Evolutionary conservation across 2,329 filamentous ascomycete species (phyloP), one percentile per base, ranked within the genome.

Genomic region (Beauveria sp.): DNA sequence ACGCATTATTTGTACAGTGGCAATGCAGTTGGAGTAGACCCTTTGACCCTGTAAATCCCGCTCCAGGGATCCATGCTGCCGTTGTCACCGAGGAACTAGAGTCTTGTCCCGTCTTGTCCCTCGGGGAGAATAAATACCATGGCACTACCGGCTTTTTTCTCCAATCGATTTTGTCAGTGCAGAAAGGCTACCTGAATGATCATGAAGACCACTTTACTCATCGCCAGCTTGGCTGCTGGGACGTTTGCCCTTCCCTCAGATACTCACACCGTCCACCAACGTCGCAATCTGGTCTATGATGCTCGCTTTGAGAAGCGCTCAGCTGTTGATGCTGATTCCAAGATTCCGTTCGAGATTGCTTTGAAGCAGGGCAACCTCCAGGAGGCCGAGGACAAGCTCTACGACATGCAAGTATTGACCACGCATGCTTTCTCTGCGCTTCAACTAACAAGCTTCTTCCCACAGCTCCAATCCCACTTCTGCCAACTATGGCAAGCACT

Each of bases 301-400:
- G 59, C 65, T 20, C 66, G 65, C 43, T 75, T 70, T 69, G 63
- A 63, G 14, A 71, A 68, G 64, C 63, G 67, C 6, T 55, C 64
- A 10, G 62, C 69, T 22, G 62, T 68, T 7, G 51, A 62, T 40
- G 56, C 61, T 14, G 54, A 57, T 16, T 60, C 64, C 46, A 63
- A 62, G n/a, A 63, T 78, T 9, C 73, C 74, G 4, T 72, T 77
- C 20, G 72, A 73, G 40, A 79, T 81, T 55, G 79, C 77, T 5
- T 70, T 81, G 45, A 69, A 73, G 42, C 78, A 81, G 65, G 71
- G 72, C 26, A 80, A 80, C 62, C 67, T 81, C n/a, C 72, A 80
- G 57, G 72, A 71, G 43, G 78, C 73, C 4, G 77, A 80, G 62
- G 75, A 76, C 52, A 75, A 76, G 48, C 69, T 80, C 12, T 68